Conservation (phyloP, 2,329 filamentous ascomycete genomes). For the Zymoseptoria crescenta region DNA sequence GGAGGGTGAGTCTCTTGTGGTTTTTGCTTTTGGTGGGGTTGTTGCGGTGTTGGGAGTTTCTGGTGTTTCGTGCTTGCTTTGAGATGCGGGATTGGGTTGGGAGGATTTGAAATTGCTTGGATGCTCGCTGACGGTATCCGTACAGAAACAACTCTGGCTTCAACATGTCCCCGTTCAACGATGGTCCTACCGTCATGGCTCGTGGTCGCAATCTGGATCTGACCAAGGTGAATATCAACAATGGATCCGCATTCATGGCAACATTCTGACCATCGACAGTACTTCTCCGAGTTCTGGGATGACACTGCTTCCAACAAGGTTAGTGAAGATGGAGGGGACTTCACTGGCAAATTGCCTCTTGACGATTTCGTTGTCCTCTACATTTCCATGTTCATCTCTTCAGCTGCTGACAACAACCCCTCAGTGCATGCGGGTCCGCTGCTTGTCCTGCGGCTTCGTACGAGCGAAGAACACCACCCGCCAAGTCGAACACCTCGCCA, state of each 20-base stretch:
- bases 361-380: neutral
- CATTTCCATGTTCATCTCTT: neutral
- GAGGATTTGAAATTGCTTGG: neutral
- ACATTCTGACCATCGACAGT: constrained; percentile 6
- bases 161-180: constrained; percentile 1
- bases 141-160: neutral
- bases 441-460: constrained; percentile 42
- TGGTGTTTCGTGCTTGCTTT: no score
- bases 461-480: constrained; percentile 46
- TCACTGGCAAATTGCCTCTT: neutral
- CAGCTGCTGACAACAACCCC: neutral
- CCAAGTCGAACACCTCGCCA: constrained; percentile 43
- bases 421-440: constrained; percentile 43
- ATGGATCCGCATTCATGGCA: neutral
- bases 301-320: constrained; percentile 23
- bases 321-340: constrained; percentile 2
- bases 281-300: constrained; percentile 27
- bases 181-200: constrained; percentile 16
- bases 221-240: constrained; percentile 11
- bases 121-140: neutral
- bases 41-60: neutral
- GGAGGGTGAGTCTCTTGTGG: neutral
- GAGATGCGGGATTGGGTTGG: no score
- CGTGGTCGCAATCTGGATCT: constrained; percentile 19
- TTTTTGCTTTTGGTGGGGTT: neutral